phyloP scores from a whole-genome alignment of 495 filamentous ascomycete species.

The Penicillium steckii region DNA sequence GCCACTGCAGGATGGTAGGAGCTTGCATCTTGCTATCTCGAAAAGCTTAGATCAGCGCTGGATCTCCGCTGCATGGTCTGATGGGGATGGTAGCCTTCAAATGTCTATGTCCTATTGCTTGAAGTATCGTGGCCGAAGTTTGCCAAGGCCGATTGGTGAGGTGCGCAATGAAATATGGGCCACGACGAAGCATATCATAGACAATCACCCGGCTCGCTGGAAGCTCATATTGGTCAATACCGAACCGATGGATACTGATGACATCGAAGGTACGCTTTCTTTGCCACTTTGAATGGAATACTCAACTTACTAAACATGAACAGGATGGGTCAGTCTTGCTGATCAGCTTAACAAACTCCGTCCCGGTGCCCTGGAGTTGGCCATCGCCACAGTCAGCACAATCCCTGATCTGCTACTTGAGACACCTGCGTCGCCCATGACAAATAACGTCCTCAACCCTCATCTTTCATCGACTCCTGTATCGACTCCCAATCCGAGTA shows the following conservation, averaged over 20 bases:
- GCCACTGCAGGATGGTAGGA: slow-evolving; percentile 77
- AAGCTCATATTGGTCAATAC: slow-evolving; percentile 74
- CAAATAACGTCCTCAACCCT: slow-evolving; percentile 32
- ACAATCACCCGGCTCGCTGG: slow-evolving; percentile 71
- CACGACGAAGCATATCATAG: slow-evolving; percentile 74
- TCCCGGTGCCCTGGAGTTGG: slow-evolving; percentile 50
- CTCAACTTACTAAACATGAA: slow-evolving; percentile 1
- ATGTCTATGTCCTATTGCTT: slow-evolving; percentile 78
- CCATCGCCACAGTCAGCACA: slow-evolving; percentile 64
- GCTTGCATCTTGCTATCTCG: slow-evolving; percentile 84
- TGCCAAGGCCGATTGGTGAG: slow-evolving; percentile 57
- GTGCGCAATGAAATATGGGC: slow-evolving; percentile 81
- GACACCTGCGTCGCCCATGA: slow-evolving; percentile 28
- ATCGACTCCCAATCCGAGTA: slow-evolving; percentile 47
- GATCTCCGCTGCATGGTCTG: slow-evolving; percentile 90
- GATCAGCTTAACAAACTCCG: slow-evolving; percentile 46
- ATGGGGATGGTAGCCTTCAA: slow-evolving; percentile 75
- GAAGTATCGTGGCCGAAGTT: slow-evolving; percentile 57
- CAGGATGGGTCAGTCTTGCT: slow-evolving; percentile 46
- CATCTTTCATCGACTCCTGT: slow-evolving; percentile 38
- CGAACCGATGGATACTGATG: slow-evolving; percentile 69
- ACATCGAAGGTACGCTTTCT: slow-evolving; percentile 55
- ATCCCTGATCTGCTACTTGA: slow-evolving; percentile 63
- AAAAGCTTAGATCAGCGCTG: slow-evolving; percentile 80
- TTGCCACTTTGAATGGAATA: neutral